Evolutionary conservation across 352 stramenopile species (phyloP), one percentile per base, ranked within the genome.

Genomic region (Pythium angustatum): DNA sequence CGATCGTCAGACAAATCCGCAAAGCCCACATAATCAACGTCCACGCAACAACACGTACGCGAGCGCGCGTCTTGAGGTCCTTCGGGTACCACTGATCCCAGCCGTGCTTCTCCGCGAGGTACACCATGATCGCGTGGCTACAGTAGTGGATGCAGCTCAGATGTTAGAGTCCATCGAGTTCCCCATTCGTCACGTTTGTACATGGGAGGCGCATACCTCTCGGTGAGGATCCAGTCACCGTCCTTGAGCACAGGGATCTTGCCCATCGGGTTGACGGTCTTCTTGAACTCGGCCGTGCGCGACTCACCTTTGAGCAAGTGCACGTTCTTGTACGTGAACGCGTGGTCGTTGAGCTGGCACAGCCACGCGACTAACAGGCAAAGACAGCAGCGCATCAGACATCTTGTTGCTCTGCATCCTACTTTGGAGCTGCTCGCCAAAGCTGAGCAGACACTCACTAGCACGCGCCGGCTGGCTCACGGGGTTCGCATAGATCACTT

Each of bases 401-500:
- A 26, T 2, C n/a, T 38, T 2, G 4, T 12, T 4, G 14, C 38
- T 22, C 38, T 19, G 11, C 4, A 33, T 36, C n/a, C 38, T 45
- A 5, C 38, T 10, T 19, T 9, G 8, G 8, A 40, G 28, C 44
- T 54, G 28, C 26, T 52, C 19, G 27, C 21, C n/a, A 40, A 28
- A 38, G 9, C 30, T 17, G 41, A 22, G 14, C 8, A 21, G 15
- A 7, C 11, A 68, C 71, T 36, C 49, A 88, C 81, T 74, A 26
- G 81, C 79, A 50, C 81, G 78, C 21, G 79, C 76, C 6, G 81
- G 81, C 70, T 91, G 79, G 73, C 81, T 91, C 50, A 91, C 77
- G 11, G 71, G 63, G 52, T 76, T 81, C 15, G 71, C 78, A 61
- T 84, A 89, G 45, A 91, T 45, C 66, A 82, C 61, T 36, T 88